phyloP scores from a whole-genome alignment of 2,329 filamentous ascomycete genomes.

The Dothideomycetidae sp. region DNA sequence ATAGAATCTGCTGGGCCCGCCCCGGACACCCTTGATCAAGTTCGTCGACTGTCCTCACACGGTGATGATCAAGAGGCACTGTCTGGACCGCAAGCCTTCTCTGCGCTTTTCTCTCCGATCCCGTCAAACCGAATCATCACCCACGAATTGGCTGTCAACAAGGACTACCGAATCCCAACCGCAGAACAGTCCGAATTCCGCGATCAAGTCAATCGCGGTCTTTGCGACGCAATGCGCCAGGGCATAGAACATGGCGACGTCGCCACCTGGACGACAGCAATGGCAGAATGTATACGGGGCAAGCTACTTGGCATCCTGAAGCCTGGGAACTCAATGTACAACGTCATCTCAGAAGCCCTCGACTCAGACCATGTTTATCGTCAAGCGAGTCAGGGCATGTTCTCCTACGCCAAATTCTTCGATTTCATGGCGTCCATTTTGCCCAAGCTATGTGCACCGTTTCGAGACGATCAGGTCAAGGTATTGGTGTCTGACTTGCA shows the following conservation, averaged over 20 bases:
- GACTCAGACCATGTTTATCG: conserved; percentile 56
- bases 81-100: conserved; percentile 6
- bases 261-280: conserved; percentile 53
- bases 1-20: conserved; percentile 12
- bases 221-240: conserved; percentile 47
- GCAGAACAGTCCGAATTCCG: conserved; percentile 41
- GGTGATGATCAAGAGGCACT: background rate
- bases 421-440: conserved; percentile 59
- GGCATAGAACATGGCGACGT: conserved; percentile 50
- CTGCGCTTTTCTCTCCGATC: conserved; percentile 42
- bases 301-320: conserved; percentile 61
- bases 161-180: conserved; percentile 56
- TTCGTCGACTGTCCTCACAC: conserved; percentile 1
- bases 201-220: conserved; percentile 44
- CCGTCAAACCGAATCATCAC: conserved; percentile 62
- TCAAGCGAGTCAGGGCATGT: conserved; percentile 56
- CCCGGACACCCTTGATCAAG: conserved; percentile 6
- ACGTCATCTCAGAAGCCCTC: conserved; percentile 58
- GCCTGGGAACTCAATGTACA: conserved; percentile 58
- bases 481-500: conserved; percentile 48
- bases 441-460: conserved; percentile 66
- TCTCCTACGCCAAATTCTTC: conserved; percentile 73
- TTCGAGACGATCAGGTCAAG: conserved; percentile 64
- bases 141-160: conserved; percentile 68
- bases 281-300: conserved; percentile 55